A percentile compares a stretch with the other conserved stretches of the same genome.
Evolutionary conservation across 805 yeast species (phyloP).

Genomic region (Vanderwaltozyma polyspora): DNA sequence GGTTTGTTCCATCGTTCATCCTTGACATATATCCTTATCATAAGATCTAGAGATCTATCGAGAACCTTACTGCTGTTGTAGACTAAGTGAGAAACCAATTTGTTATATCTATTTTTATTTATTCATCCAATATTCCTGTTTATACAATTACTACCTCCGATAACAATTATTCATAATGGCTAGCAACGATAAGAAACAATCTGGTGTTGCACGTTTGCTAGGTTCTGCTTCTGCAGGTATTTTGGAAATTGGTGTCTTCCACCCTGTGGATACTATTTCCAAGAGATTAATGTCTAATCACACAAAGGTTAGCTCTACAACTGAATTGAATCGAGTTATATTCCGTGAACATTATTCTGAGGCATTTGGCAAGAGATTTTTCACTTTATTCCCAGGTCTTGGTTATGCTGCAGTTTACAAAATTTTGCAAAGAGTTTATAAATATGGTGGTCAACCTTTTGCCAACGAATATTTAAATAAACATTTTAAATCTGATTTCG

Average conservation of each 20-base stretch:
- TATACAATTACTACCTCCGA: no score
- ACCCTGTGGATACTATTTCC: conserved; percentile 96
- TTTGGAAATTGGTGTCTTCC: conserved; percentile 92
- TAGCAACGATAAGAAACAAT: conserved; percentile 57
- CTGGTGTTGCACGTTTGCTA: conserved; percentile 78
- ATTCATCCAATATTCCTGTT: no score
- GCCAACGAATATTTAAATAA: conserved; percentile 84
- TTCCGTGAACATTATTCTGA: conserved; percentile 73
- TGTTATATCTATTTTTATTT: no score
- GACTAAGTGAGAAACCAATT: no score
- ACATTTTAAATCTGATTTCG: conserved; percentile 62
- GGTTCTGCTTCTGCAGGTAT: conserved; percentile 98
- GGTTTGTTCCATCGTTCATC: no score
- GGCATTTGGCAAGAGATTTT: conserved; percentile 55
- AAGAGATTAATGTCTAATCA: conserved; percentile 86
- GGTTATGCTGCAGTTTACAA: conserved; percentile 98
- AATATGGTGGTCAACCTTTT: conserved; percentile 98
- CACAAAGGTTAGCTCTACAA: conserved; percentile 47
- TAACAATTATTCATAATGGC: not conserved
- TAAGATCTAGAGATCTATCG: no score
- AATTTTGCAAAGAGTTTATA: conserved; percentile 92
- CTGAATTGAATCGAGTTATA: conserved; percentile 74
- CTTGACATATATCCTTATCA: no score
- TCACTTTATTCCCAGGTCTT: conserved; percentile 91
- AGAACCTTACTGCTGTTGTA: no score